A percentile compares a stretch with the other conserved stretches of the same genome.
Conservation (phyloP, 768 basidiomycete genomes). For the Filobasidium floriforme region DNA sequence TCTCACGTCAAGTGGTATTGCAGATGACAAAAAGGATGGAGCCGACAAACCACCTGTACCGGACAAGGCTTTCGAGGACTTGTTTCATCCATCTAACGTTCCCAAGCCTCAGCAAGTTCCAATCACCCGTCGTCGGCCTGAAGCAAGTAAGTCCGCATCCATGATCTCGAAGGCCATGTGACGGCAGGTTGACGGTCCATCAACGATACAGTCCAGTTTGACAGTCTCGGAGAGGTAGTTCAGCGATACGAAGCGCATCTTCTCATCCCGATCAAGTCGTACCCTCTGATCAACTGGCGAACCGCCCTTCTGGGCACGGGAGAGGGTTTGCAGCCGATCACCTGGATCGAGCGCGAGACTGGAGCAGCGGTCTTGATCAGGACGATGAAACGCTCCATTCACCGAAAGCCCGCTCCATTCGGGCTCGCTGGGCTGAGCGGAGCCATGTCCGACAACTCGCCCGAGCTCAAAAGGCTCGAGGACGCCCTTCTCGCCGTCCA, state of each 20-base stretch:
- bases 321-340: conserved; percentile 13
- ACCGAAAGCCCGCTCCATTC: conserved; percentile 7
- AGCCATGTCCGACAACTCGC: conserved; percentile 1
- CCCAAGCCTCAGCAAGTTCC: conserved; percentile 4
- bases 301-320: conserved; percentile 12
- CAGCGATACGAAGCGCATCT: conserved; percentile 18
- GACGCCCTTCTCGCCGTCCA: conserved; percentile 13
- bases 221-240: conserved; percentile 15
- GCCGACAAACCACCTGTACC: not conserved
- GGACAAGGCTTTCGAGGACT: not conserved
- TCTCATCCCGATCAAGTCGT: conserved; percentile 18
- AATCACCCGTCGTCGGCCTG: not conserved
- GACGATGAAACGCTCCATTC: conserved; percentile 17
- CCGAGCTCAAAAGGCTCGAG: conserved; percentile 14
- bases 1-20: too few relatives aligned
- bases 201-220: conserved; percentile 5
- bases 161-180: not conserved
- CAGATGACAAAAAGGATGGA: too few relatives aligned
- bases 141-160: not conserved
- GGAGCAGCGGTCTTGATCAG: conserved; percentile 21
- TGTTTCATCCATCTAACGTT: not conserved
- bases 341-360: conserved; percentile 22
- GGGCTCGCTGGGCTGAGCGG: not conserved
- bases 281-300: conserved; percentile 23
- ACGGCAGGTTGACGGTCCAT: not conserved